Evolutionary conservation across 2,329 filamentous ascomycete species (phyloP), one percentile per base, ranked within the genome.

Genomic region (Fusarium marasasianum): DNA sequence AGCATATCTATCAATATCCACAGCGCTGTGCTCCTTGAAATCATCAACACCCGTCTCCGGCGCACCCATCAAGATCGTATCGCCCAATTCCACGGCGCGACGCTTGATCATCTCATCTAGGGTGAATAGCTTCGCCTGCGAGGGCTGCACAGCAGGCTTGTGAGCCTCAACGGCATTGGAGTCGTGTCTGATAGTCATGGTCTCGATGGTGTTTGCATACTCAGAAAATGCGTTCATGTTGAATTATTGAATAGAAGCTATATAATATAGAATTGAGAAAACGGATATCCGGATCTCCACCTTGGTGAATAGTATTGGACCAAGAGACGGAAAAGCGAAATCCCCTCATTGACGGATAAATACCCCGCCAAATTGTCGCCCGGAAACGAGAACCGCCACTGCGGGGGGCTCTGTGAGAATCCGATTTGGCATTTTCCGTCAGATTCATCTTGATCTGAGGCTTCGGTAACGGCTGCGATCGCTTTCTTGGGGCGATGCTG

Each of bases 181-280:
- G 11, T 77, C 75, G 59, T 77, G 75, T 67, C 75, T 71, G 37
- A 77, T 77, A 20, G 75, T 76, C 75, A 77, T 77, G 50, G 18
- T 67, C 18, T 45, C n/a, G 13, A 5, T 4, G 10, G 17, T 40
- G 8, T 3, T 31, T 11, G 26, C 10, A 35, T 48, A 8, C 11
- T n/a, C 15, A 6, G 4, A 11, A 0, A 1, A 8, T 1, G 8
- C 26, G 0, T 18, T n/a, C 51, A 43, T 55, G 14, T n/a, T 43
- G 26, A 14, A 1, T 35, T 17, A 18, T 40, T n/a, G 43, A 20
- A 29, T 3, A 26, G 35, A 29, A 37, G 43, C 17, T 55, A 70
- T 55, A 60, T 70, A 71, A 41, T 71, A 71, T 50, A 54, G n/a
- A 10, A 5, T 4, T 35, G 33, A 47, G 17, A n/a, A 17, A 20